Percentiles rank a stretch among this genome's conserved stretches.
Conservation (phyloP, 1,139 yeast species). For the Blastobotrys petasosporus region DNA sequence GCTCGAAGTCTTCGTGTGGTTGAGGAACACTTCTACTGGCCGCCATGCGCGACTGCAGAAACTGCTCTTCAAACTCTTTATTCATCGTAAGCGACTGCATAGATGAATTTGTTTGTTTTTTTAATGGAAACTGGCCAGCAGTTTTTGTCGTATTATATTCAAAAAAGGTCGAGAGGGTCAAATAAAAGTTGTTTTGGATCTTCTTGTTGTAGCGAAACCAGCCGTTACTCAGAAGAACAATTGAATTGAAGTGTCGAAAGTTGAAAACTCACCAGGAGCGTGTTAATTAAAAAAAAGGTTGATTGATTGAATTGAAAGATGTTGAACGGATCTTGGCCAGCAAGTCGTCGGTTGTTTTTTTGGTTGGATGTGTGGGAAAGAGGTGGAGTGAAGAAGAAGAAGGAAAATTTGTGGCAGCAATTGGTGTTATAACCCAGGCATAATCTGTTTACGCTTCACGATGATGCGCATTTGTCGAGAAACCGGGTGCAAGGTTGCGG, state of each 20-base stretch:
- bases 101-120: conserved; percentile 10
- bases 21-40: conserved; percentile 18
- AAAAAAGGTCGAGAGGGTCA: conserved; percentile 4
- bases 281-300: conserved; percentile 12
- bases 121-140: conserved; percentile 9
- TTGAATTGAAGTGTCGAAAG: conserved; percentile 5
- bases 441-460: no score
- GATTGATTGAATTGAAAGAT: conserved; percentile 2
- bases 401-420: background rate
- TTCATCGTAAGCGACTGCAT: conserved; percentile 14
- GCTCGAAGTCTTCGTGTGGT: conserved; percentile 32
- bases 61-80: conserved; percentile 16
- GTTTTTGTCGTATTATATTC: background rate
- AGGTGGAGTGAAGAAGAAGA: conserved; percentile 5
- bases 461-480: no score
- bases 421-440: no score
- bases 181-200: background rate
- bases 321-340: conserved; percentile 23
- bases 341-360: conserved; percentile 16
- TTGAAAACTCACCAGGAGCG: conserved; percentile 27
- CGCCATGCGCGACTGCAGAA: conserved; percentile 14
- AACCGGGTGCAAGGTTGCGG: no score
- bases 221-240: conserved; percentile 3
- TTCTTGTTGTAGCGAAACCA: conserved; percentile 6
- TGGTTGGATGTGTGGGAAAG: conserved; percentile 7